Conservation (phyloP, 2,329 filamentous ascomycete genomes). For the Zalaria obscura region DNA sequence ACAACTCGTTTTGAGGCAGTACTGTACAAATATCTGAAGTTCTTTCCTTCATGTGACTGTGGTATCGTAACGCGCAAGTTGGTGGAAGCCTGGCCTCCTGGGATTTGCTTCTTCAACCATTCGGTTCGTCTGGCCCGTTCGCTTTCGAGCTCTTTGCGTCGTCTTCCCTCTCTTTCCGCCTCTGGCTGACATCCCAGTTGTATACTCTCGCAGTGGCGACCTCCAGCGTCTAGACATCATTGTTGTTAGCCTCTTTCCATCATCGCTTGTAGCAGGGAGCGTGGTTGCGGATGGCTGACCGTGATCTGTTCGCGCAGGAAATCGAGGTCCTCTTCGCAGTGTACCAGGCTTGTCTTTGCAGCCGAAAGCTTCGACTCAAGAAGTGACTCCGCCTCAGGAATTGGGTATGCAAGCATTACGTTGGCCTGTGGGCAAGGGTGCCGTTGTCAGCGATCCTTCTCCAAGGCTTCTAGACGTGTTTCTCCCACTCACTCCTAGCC, state of each 20-base stretch:
- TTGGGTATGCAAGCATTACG: constrained; percentile 91
- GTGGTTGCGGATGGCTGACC: constrained; percentile 34
- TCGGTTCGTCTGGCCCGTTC: not conserved
- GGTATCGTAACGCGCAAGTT: no score
- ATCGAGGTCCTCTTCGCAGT: constrained; percentile 92
- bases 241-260: constrained; percentile 9
- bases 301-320: constrained; percentile 95
- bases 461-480: not conserved
- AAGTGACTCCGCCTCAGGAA: constrained; percentile 71
- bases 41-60: no score
- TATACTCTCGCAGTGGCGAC: constrained; percentile 95
- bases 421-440: constrained; percentile 49
- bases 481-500: constrained; percentile 60
- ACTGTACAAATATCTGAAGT: no score
- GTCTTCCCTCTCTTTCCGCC: constrained; percentile 67
- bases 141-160: constrained; percentile 22
- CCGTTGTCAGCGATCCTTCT: not conserved
- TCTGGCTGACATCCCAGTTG: constrained; percentile 96
- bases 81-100: no score
- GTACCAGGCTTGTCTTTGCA: constrained; percentile 65
- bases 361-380: constrained; percentile 63
- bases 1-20: no score
- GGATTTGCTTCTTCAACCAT: not conserved
- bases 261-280: not conserved
- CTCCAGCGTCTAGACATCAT: constrained; percentile 63